Conservation (phyloP, 306 rosid species). For the Ceratonia siliqua region DNA sequence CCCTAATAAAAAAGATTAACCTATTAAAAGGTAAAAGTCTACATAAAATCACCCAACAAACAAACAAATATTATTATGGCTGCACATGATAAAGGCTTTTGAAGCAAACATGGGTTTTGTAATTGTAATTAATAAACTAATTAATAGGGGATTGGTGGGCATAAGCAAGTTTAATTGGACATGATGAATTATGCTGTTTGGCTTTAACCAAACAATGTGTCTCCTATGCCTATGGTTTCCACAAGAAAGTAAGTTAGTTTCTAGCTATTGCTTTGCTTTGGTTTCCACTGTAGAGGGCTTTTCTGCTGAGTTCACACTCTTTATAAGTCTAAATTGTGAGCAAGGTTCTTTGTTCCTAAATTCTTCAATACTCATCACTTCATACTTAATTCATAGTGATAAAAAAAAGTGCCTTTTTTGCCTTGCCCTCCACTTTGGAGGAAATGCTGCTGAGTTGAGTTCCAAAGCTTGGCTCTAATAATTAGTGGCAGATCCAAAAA, state of each 20-base stretch:
- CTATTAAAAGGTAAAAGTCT: no score
- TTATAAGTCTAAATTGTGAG: constrained; percentile 9
- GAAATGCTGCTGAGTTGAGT: neutral
- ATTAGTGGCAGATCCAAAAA: no score
- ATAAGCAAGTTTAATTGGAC: constrained; percentile 32
- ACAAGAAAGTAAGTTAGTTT: constrained; percentile 16
- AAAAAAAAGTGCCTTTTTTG: neutral
- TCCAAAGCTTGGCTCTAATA: neutral
- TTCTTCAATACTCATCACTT: no score
- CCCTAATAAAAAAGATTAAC: no score
- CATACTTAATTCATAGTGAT: no score
- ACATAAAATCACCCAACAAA: no score
- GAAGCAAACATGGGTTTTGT: neutral
- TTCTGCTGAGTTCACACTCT: constrained; percentile 1
- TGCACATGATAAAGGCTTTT: neutral
- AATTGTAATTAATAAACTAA: neutral
- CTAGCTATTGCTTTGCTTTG: constrained; percentile 12
- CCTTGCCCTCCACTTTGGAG: constrained; percentile 3
- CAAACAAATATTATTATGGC: neutral
- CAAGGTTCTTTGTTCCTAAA: constrained; percentile 2
- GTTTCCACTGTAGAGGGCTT: constrained; percentile 8
- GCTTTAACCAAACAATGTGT: constrained; percentile 51
- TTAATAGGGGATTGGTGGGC: neutral
- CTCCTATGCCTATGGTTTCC: constrained; percentile 3
- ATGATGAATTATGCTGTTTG: constrained; percentile 41